A percentile compares a stretch with the other conserved stretches of the same genome.
phyloP scores from a whole-genome alignment of 768 basidiomycete species.

The Tricholoma furcatifolium region DNA sequence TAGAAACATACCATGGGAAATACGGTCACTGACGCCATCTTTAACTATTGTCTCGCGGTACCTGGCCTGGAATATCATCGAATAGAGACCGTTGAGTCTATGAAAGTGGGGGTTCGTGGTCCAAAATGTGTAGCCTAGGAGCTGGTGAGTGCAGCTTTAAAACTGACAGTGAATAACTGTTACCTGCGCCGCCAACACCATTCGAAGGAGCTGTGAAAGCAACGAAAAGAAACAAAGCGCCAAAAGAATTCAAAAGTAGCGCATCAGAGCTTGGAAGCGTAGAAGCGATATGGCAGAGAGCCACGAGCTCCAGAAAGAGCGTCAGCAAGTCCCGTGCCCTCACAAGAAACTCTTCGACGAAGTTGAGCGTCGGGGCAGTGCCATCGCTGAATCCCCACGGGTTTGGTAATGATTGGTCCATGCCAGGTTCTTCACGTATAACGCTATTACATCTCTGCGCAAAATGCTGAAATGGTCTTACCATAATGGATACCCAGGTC shows the following conservation, averaged over 20 bases:
- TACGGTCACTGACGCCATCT: slow-evolving; percentile 31
- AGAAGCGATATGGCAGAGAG: slow-evolving; percentile 21
- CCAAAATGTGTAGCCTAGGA: slow-evolving; percentile 41
- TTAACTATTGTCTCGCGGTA: slow-evolving; percentile 35
- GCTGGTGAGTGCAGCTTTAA: neutral
- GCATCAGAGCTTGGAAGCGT: slow-evolving; percentile 21
- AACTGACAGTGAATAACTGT: neutral
- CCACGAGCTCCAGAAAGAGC: slow-evolving; percentile 24
- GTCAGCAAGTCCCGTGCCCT: slow-evolving; percentile 22
- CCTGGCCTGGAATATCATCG: slow-evolving; percentile 33
- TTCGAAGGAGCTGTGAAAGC: slow-evolving; percentile 33
- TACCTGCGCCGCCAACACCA: slow-evolving; percentile 35
- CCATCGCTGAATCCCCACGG: slow-evolving; percentile 28
- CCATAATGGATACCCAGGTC: slow-evolving; percentile 17
- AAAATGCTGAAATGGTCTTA: slow-evolving; percentile 11
- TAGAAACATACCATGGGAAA: slow-evolving; percentile 28
- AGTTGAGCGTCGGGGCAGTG: slow-evolving; percentile 31
- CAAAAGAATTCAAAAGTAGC: slow-evolving; percentile 23
- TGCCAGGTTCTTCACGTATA: neutral
- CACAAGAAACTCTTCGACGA: slow-evolving; percentile 24
- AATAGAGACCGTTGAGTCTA: slow-evolving; percentile 34
- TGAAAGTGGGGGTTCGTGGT: slow-evolving; percentile 34
- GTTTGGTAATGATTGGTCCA: neutral
- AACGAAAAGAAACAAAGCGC: slow-evolving; percentile 26
- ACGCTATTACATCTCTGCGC: neutral